phyloP scores from a whole-genome alignment of 2,329 filamentous ascomycete genomes.

The Ophiosphaerella herpotricha region DNA sequence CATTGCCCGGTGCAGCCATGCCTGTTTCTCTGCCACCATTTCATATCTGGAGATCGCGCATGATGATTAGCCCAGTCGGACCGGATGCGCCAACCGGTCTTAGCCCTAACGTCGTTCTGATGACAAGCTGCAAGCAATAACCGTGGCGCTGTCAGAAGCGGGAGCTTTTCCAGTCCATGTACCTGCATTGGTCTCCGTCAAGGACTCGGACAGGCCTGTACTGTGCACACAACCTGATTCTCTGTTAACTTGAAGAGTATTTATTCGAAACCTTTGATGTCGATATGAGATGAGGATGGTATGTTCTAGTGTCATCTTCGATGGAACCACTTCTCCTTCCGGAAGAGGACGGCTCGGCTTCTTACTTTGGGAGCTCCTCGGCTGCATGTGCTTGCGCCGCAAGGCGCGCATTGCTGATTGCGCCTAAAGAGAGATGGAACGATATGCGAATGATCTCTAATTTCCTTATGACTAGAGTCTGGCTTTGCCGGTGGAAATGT shows the following conservation, averaged over 20 bases:
- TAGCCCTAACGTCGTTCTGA: conserved; percentile 16
- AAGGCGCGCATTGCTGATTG: neutral
- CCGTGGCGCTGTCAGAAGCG: neutral
- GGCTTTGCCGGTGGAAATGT: no score
- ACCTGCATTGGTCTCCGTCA: conserved; percentile 9
- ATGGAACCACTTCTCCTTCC: neutral
- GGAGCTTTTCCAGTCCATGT: conserved; percentile 5
- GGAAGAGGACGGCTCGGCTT: conserved; percentile 17
- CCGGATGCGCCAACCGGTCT: conserved; percentile 15
- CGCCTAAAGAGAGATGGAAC: neutral
- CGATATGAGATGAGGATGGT: no score
- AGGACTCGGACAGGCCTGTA: neutral
- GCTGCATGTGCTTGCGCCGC: conserved; percentile 29
- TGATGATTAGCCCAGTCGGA: conserved; percentile 17
- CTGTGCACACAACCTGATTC: no score
- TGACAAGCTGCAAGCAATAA: neutral
- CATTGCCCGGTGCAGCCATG: conserved; percentile 21
- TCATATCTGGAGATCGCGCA: conserved; percentile 14
- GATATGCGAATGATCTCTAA: neutral
- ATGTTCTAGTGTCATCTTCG: no score
- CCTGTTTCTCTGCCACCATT: conserved; percentile 1
- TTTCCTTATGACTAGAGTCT: neutral
- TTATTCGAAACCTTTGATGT: no score
- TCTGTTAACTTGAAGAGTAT: no score
- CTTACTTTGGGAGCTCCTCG: conserved; percentile 22